Evolutionary conservation across 257 asterid genomes (phyloP), one percentile per base, ranked within the genome.

Genomic region (Solanum pimpinellifolium): DNA sequence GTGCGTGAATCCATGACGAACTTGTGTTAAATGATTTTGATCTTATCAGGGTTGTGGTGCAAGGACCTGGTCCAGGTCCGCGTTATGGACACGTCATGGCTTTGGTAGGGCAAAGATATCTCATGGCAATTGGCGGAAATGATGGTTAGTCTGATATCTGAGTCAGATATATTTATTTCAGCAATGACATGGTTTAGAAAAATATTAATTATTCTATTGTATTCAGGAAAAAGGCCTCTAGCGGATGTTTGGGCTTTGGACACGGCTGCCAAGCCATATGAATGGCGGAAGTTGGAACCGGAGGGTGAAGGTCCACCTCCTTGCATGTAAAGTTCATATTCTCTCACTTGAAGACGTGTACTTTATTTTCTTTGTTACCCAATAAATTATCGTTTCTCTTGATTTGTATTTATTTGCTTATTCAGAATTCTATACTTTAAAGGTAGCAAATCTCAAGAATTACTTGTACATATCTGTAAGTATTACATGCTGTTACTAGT

Each of bases 261-360:
- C 91, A 97, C 99, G 75, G 99, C 99, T 91, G 99, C 99, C 76
- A 97, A 97, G 95, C 99, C 99, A 73, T 97, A 97, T 90, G 99
- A 97, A 90, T 97, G 99, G 99, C 92, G 99, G 89, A 97, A 97
- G 91, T 88, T 96, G 93, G 99, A 97, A 93, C 99, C 99, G 60
- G 99, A 96, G 92, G 99, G 99, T 47, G 99, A 97, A 93, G 99
- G 99, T 86, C 99, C 99, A 47, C 99, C 99, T 86, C 99, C 99
- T 82, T 97, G 99, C 99, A 97, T 97, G 99, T 97, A 90, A 93
- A 97, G 25, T 80, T 80, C 68, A 80, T 80, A 49, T 16, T 47
- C 44, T 29, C 84, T 47, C 65, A n/a, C 68, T 80, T 27, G 44
- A 80, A 27, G 20, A 80, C 18, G 42, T 80, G 68, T 80, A 47